phyloP scores from a whole-genome alignment of 2,329 filamentous ascomycete species.

The Fusarium torreyae region DNA sequence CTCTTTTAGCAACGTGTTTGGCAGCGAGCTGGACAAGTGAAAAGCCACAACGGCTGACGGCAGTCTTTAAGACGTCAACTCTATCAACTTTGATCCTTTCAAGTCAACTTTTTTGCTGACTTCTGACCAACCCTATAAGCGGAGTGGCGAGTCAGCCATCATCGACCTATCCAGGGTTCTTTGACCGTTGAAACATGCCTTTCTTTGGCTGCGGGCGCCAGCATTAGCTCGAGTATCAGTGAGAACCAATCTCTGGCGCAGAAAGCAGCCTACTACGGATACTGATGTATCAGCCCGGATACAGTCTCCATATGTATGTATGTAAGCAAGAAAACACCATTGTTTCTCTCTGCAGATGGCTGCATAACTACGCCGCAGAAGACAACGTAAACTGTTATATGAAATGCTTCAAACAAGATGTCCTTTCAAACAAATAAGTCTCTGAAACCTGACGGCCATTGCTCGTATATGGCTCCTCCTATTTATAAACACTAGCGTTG shows the following conservation, averaged over 20 bases:
- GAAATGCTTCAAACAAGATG: slow-evolving; percentile 15
- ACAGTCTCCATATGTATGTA: neutral
- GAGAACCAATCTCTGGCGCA: slow-evolving; percentile 24
- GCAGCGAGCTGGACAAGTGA: slow-evolving; percentile 24
- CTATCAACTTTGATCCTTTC: slow-evolving; percentile 1
- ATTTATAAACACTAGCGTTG: slow-evolving; percentile 36
- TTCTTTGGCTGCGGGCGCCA: slow-evolving; percentile 31
- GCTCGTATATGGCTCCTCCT: slow-evolving; percentile 12
- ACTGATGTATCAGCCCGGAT: neutral
- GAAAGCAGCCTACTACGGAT: slow-evolving; percentile 8
- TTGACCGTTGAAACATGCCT: slow-evolving; percentile 17
- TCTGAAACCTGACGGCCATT: neutral
- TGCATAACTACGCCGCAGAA: too few relatives aligned
- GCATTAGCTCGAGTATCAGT: slow-evolving; percentile 26
- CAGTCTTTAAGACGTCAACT: slow-evolving; percentile 30
- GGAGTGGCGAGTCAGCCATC: neutral
- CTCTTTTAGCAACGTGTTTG: slow-evolving; percentile 38
- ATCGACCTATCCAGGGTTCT: slow-evolving; percentile 10
- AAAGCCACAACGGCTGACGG: slow-evolving; percentile 37
- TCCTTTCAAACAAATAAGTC: neutral
- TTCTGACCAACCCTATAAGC: neutral
- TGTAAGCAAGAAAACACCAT: neutral
- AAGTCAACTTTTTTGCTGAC: neutral
- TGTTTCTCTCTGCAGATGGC: too few relatives aligned
- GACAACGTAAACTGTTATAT: slow-evolving; percentile 2